Percentiles rank a stretch among this genome's conserved stretches.
These are phyloP conservation scores for Hypocrella siamensis DNA, from an alignment of 2,329 filamentous ascomycete species.

Conservation along the genomic window DNA sequence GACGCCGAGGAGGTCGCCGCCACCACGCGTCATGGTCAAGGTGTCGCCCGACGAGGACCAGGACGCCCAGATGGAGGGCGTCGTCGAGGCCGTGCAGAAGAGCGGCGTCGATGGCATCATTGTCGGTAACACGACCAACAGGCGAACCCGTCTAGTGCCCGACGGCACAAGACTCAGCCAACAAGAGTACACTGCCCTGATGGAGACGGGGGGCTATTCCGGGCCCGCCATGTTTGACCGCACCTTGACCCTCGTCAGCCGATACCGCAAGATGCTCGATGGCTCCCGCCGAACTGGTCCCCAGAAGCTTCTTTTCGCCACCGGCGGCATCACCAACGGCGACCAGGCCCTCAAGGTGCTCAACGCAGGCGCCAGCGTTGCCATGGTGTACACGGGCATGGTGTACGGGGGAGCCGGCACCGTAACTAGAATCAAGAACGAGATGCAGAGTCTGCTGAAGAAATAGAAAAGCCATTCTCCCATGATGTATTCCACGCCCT, in stretches of 20 bases:
- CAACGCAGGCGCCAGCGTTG: conserved; percentile 77
- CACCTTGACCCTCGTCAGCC: conserved; percentile 62
- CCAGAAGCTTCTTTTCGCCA: conserved; percentile 84
- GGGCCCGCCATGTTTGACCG: conserved; percentile 77
- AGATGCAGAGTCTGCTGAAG: conserved; percentile 30
- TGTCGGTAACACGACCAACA: conserved; percentile 92
- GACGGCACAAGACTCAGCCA: conserved; percentile 46
- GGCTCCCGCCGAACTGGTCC: conserved; percentile 21
- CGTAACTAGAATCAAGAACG: conserved; percentile 46
- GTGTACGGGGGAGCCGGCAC: conserved; percentile 50
- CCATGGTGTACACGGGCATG: conserved; percentile 76
- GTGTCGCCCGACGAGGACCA: conserved; percentile 91
- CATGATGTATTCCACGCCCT: neutral
- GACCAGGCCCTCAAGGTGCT: conserved; percentile 68
- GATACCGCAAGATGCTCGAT: conserved; percentile 60
- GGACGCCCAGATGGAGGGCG: conserved; percentile 69
- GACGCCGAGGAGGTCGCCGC: conserved; percentile 51
- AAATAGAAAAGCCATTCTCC: neutral
- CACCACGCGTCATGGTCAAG: conserved; percentile 74
- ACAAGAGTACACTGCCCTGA: conserved; percentile 51
- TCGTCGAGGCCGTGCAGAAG: conserved; percentile 68
- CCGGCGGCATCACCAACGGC: conserved; percentile 82
- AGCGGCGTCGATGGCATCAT: conserved; percentile 91
- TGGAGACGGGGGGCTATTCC: conserved; percentile 76
- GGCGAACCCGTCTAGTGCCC: conserved; percentile 55